Evolutionary conservation across 1,284 basidiomycete genomes (phyloP).

Genomic region (Moesziomyces aphidis): DNA sequence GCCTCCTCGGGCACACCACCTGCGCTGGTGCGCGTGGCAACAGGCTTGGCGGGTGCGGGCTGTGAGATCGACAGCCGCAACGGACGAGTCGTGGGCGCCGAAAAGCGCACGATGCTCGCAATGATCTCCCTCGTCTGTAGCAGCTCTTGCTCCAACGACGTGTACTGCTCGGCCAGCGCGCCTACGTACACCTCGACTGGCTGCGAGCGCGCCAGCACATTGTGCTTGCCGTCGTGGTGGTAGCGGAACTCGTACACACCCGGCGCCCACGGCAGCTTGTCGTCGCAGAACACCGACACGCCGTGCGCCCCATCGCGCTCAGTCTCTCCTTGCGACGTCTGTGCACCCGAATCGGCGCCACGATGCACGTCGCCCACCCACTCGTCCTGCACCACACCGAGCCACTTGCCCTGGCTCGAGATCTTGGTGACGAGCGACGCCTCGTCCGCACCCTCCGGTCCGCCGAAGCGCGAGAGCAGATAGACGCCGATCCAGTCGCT

Average conservation of each 20-base stretch:
- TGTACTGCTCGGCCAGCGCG: constrained; percentile 72
- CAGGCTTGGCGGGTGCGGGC: not conserved
- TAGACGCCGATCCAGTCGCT: constrained; percentile 98
- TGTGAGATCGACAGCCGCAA: constrained; percentile 24
- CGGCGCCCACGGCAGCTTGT: constrained; percentile 80
- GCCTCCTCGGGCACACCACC: not conserved
- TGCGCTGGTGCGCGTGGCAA: not conserved
- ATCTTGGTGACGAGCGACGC: constrained; percentile 75
- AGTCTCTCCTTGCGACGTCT: not conserved
- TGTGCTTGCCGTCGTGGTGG: constrained; percentile 80
- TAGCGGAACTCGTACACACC: constrained; percentile 85
- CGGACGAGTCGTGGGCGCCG: constrained; percentile 14
- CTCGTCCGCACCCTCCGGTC: constrained; percentile 29
- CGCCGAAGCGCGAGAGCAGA: constrained; percentile 50
- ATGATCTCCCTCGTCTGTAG: constrained; percentile 73
- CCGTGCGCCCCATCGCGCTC: constrained; percentile 12
- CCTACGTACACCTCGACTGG: constrained; percentile 89
- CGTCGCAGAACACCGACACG: constrained; percentile 67
- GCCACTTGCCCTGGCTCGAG: constrained; percentile 90
- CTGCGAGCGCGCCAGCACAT: constrained; percentile 85
- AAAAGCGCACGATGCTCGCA: constrained; percentile 73
- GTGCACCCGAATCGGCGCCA: constrained; percentile 5
- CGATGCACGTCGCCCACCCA: constrained; percentile 83
- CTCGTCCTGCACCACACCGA: constrained; percentile 88
- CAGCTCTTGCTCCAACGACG: constrained; percentile 69